phyloP scores from a whole-genome alignment of 192 early-diverging fungal species.

The Cetraspora pellucida region DNA sequence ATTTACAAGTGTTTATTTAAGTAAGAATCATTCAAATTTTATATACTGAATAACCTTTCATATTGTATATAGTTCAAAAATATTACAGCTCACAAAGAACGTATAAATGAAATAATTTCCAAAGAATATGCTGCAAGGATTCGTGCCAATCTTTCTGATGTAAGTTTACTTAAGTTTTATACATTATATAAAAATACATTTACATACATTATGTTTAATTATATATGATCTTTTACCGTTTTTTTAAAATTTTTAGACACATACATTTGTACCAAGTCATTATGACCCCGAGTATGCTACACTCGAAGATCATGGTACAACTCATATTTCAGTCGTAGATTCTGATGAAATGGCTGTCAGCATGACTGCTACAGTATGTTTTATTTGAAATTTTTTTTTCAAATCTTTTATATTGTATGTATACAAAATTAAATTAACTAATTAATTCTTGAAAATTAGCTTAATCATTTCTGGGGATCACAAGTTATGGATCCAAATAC shows the following conservation, averaged over 20 bases:
- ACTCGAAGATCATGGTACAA: conserved; percentile 87
- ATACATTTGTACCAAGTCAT: conserved; percentile 67
- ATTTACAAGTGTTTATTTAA: not conserved
- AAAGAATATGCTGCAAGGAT: conserved; percentile 69
- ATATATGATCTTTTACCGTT: not conserved
- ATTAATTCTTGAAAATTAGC: not conserved
- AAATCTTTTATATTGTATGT: not conserved
- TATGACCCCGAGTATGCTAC: conserved; percentile 81
- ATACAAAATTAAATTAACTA: not conserved
- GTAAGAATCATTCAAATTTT: no score
- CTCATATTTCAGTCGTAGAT: conserved; percentile 84
- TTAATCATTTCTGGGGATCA: conserved; percentile 89
- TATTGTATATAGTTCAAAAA: conserved; percentile 41
- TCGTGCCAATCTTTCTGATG: conserved; percentile 74
- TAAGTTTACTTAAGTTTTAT: not conserved
- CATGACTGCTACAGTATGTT: conserved; percentile 76
- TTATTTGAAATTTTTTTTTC: not conserved
- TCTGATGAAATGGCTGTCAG: conserved; percentile 73
- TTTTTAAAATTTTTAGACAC: not conserved
- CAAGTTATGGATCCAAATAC: conserved; percentile 83
- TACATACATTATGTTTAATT: not conserved
- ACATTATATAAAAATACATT: not conserved
- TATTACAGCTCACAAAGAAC: conserved; percentile 40
- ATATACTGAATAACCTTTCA: no score
- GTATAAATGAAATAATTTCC: conserved; percentile 63